A percentile compares a stretch with the other conserved stretches of the same genome.
These are phyloP conservation scores for Dioszegia hungarica DNA, from an alignment of 768 basidiomycete species.

Conservation along the genomic window DNA sequence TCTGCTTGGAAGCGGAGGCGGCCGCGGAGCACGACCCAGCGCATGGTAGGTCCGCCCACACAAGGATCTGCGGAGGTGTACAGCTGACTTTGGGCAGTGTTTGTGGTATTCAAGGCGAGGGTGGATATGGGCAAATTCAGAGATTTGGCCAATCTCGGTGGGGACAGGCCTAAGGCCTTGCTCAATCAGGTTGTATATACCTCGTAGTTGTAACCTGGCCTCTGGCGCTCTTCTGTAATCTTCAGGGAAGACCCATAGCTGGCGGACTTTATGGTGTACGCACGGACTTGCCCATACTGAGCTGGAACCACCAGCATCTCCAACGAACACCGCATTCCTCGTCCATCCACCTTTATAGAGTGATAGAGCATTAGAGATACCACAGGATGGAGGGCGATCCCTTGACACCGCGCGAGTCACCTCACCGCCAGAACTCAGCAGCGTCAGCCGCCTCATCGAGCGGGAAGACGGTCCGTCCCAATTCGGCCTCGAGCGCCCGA, in stretches of 20 bases:
- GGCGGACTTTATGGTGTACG: too few species aligned
- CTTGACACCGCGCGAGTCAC: not conserved
- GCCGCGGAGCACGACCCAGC: constrained; percentile 75
- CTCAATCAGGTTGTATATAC: not conserved
- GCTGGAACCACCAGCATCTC: too few species aligned
- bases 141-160: constrained; percentile 56
- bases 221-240: too few species aligned
- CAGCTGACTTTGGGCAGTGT: constrained; percentile 51
- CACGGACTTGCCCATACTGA: too few species aligned
- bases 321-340: too few species aligned
- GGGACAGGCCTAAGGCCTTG: not conserved
- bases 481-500: not conserved
- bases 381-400: not conserved
- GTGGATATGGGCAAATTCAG: constrained; percentile 75
- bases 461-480: constrained; percentile 5
- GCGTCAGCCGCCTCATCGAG: not conserved
- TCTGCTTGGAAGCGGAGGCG: constrained; percentile 78
- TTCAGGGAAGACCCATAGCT: too few species aligned
- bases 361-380: too few species aligned
- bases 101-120: constrained; percentile 78
- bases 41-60: constrained; percentile 52
- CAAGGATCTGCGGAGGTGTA: not conserved
- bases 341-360: not conserved
- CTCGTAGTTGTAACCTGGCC: not conserved
- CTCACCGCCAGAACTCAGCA: constrained; percentile 5